Conservation (phyloP, 345 rosid genomes). For the Eucalyptus tenuipes region DNA sequence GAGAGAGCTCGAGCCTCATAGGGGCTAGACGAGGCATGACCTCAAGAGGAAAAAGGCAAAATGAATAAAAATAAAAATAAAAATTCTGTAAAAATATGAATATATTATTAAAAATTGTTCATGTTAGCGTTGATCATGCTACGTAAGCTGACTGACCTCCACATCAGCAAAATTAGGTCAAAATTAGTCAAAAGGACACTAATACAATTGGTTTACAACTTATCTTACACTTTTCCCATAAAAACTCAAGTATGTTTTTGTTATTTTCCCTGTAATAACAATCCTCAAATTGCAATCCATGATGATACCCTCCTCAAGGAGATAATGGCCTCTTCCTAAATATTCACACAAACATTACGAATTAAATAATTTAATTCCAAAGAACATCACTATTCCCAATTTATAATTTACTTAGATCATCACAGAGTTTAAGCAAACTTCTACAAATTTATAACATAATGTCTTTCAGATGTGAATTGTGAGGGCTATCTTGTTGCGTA, state of each 20-base stretch:
- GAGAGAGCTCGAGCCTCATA: no score
- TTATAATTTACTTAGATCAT: background rate
- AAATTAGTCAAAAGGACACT: no score
- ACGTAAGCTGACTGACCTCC: rapidly evolving
- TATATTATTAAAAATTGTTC: no score
- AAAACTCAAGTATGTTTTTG: background rate
- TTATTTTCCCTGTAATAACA: background rate
- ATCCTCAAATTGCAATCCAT: background rate
- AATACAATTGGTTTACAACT: no score
- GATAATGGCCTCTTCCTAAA: background rate
- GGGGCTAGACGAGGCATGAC: no score
- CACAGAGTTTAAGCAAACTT: background rate
- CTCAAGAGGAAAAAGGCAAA: no score
- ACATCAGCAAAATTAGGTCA: no score
- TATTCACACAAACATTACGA: background rate
- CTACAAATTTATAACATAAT: background rate
- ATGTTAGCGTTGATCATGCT: rapidly evolving
- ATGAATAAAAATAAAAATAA: no score
- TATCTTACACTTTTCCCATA: no score
- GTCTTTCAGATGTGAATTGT: background rate
- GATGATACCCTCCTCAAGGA: background rate
- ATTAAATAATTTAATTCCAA: background rate
- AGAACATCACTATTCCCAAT: background rate
- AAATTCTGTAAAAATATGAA: no score
- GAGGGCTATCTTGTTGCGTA: background rate